Conservation (phyloP, 2,329 filamentous ascomycete species). For the Cyclaneusma minus region DNA sequence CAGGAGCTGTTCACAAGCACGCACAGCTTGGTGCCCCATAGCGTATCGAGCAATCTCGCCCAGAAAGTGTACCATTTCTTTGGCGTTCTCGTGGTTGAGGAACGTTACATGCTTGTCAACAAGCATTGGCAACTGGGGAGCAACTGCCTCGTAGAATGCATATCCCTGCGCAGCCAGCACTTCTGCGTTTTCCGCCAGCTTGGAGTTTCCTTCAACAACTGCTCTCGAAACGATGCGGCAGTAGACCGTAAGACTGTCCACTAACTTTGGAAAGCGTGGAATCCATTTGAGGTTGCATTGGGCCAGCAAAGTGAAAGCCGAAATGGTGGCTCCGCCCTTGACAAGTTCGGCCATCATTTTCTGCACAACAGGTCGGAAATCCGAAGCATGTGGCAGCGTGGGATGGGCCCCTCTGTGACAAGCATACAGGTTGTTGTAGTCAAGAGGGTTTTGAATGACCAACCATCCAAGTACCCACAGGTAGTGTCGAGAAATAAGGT, state of each 20-base stretch:
- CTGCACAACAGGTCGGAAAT: constrained; percentile 12
- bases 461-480: constrained; percentile 28
- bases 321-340: constrained; percentile 25
- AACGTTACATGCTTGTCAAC: constrained; percentile 41
- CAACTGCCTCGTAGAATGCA: constrained; percentile 26
- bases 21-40: too few species aligned
- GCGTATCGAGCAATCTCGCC: too few species aligned
- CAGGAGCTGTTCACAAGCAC: constrained; percentile 10
- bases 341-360: constrained; percentile 13
- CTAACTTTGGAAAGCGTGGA: constrained; percentile 29
- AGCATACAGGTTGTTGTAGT: too few species aligned
- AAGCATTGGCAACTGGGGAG: constrained; percentile 25
- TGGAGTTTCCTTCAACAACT: constrained; percentile 7
- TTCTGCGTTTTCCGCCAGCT: constrained; percentile 15
- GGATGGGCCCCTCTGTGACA: constrained; percentile 18
- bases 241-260: constrained; percentile 15
- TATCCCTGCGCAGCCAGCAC: constrained; percentile 25
- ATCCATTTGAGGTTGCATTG: constrained; percentile 24
- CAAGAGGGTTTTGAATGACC: too few species aligned
- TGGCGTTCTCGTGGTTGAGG: constrained; percentile 29
- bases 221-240: constrained; percentile 11
- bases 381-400: too few species aligned
- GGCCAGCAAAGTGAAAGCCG: constrained; percentile 26
- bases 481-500: constrained; percentile 28
- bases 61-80: constrained; percentile 19